A percentile compares a stretch with the other conserved stretches of the same genome.
Evolutionary conservation across 1,139 yeast genomes (phyloP).

Genomic region (Meyerozyma carpophila): DNA sequence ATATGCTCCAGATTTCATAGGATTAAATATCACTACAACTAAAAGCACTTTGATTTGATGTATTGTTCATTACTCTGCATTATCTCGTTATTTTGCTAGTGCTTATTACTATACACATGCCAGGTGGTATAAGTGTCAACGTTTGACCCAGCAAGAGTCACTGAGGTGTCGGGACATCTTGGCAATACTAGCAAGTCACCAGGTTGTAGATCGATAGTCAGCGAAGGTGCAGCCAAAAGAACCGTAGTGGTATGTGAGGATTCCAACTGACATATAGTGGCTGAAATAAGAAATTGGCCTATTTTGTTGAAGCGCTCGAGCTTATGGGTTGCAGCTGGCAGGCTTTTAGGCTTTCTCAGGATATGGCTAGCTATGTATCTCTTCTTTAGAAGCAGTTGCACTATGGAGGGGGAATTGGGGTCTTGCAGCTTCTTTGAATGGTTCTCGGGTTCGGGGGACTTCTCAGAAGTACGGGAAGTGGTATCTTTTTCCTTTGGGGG

Average conservation of each 20-base stretch:
- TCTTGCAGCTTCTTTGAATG: not conserved
- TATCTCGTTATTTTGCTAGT: too few relatives aligned
- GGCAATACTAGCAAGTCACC: not conserved
- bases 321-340: not conserved
- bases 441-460: not conserved
- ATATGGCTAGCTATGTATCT: not conserved
- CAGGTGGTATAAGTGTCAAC: not conserved
- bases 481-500: too few relatives aligned
- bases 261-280: not conserved
- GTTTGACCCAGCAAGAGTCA: not conserved
- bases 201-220: not conserved
- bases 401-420: not conserved
- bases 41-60: too few relatives aligned
- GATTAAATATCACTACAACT: too few relatives aligned
- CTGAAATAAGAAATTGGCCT: not conserved
- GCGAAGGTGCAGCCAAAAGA: not conserved
- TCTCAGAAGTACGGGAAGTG: too few relatives aligned
- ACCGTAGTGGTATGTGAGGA: not conserved
- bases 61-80: too few relatives aligned
- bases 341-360: not conserved
- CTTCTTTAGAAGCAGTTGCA: not conserved
- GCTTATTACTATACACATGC: not conserved
- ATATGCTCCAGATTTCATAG: too few relatives aligned
- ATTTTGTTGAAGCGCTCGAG: not conserved
- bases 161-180: not conserved